These are phyloP conservation scores for Priceomyces fermenticarens DNA, from an alignment of 805 yeast species.

Conservation along the genomic window DNA sequence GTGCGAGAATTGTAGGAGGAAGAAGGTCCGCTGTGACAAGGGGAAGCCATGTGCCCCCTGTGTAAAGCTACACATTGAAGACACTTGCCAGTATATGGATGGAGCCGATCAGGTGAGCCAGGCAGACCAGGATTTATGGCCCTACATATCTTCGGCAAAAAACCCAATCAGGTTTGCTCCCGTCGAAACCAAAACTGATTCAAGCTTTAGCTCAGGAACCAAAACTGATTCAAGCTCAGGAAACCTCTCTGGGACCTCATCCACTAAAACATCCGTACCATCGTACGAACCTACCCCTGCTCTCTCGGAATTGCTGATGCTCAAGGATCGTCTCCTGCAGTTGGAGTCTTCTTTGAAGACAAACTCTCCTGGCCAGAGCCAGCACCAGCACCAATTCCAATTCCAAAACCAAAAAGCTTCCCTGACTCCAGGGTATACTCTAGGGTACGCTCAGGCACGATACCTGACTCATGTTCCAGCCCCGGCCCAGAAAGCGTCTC, in stretches of 20 bases:
- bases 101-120: background rate
- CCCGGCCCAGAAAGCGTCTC: background rate
- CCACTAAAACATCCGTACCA: too few species aligned
- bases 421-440: background rate
- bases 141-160: constrained; percentile 18
- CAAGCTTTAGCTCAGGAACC: too few species aligned
- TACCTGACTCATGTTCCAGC: too few species aligned
- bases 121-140: constrained; percentile 4
- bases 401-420: background rate
- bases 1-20: constrained; percentile 31
- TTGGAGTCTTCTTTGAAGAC: constrained; percentile 12
- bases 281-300: constrained; percentile 8
- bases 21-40: constrained; percentile 35
- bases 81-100: constrained; percentile 11
- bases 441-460: too few species aligned
- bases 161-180: constrained; percentile 14
- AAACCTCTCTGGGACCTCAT: background rate
- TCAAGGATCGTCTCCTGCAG: constrained; percentile 16
- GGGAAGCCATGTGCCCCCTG: constrained; percentile 35
- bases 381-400: too few species aligned
- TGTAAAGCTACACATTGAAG: constrained; percentile 20
- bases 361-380: too few species aligned
- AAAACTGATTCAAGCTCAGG: too few species aligned
- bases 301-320: constrained; percentile 13
- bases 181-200: too few species aligned